Evolutionary conservation across 108 stramenopile genomes (phyloP).

Genomic region (Conticribra guillardii): DNA sequence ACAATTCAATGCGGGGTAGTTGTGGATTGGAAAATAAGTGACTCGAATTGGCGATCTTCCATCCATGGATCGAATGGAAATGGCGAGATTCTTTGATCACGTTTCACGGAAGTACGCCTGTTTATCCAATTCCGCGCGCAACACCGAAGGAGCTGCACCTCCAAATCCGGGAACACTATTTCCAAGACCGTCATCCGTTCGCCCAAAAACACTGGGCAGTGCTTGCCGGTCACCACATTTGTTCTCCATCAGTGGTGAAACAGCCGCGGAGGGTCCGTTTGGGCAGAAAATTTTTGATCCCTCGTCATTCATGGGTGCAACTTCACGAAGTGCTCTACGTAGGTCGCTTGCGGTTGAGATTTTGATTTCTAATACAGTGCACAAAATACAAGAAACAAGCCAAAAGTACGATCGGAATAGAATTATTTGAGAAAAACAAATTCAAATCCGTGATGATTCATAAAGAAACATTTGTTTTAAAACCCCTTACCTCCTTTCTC

Average conservation of each 20-base stretch:
- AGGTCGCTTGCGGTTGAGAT: conserved; percentile 61
- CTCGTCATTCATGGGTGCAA: conserved; percentile 77
- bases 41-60: no score
- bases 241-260: conserved; percentile 88
- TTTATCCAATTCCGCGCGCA: conserved; percentile 43
- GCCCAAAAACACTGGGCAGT: conserved; percentile 74
- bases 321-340: conserved; percentile 70
- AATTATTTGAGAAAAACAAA: conserved; percentile 7
- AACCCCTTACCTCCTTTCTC: conserved; percentile 61
- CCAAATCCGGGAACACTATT: conserved; percentile 83
- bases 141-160: conserved; percentile 18
- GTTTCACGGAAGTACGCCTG: conserved; percentile 46
- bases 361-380: conserved; percentile 66
- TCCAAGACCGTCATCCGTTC: conserved; percentile 72
- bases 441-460: no score
- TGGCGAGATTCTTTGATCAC: no score
- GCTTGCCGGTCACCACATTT: conserved; percentile 82
- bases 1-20: no score
- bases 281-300: conserved; percentile 85
- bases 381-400: no score
- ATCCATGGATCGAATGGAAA: no score
- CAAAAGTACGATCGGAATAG: no score
- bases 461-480: no score
- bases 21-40: no score
- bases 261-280: conserved; percentile 74